These are phyloP conservation scores for Boletus subparvulus DNA, from an alignment of 768 basidiomycete genomes.

Conservation along the genomic window DNA sequence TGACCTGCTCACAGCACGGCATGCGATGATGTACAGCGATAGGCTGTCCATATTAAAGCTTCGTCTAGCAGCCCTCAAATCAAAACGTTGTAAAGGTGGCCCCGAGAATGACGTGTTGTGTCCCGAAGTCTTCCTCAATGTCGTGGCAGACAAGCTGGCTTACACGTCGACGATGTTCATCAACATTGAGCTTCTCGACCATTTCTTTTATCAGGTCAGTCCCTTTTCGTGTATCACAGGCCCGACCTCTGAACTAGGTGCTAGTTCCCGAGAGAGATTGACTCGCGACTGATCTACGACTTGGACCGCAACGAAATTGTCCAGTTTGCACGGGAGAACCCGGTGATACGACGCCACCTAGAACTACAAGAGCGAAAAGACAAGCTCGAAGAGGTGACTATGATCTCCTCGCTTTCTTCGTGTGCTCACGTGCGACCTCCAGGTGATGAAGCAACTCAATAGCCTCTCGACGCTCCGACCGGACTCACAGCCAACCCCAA, in stretches of 20 bases:
- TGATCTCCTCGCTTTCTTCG: neutral
- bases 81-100: slow-evolving; percentile 83
- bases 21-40: slow-evolving; percentile 86
- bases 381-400: slow-evolving; percentile 87
- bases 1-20: slow-evolving; percentile 60
- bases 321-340: slow-evolving; percentile 95
- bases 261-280: slow-evolving; percentile 97
- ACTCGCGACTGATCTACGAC: slow-evolving; percentile 88
- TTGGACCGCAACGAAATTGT: slow-evolving; percentile 88
- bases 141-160: slow-evolving; percentile 95
- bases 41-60: slow-evolving; percentile 82
- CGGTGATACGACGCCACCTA: slow-evolving; percentile 78
- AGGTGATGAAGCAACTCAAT: slow-evolving; percentile 97
- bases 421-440: slow-evolving; percentile 4
- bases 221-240: neutral
- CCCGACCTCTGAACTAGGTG: neutral
- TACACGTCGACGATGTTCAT: slow-evolving; percentile 98
- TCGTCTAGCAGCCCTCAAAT: slow-evolving; percentile 81
- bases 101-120: slow-evolving; percentile 89
- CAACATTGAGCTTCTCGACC: slow-evolving; percentile 95
- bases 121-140: slow-evolving; percentile 94
- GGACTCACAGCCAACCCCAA: slow-evolving; percentile 71
- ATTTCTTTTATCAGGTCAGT: slow-evolving; percentile 95
- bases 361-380: slow-evolving; percentile 97
- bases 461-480: slow-evolving; percentile 85